Evolutionary conservation across 2,329 filamentous ascomycete genomes (phyloP).

Genomic region (Kalmusia sp.): DNA sequence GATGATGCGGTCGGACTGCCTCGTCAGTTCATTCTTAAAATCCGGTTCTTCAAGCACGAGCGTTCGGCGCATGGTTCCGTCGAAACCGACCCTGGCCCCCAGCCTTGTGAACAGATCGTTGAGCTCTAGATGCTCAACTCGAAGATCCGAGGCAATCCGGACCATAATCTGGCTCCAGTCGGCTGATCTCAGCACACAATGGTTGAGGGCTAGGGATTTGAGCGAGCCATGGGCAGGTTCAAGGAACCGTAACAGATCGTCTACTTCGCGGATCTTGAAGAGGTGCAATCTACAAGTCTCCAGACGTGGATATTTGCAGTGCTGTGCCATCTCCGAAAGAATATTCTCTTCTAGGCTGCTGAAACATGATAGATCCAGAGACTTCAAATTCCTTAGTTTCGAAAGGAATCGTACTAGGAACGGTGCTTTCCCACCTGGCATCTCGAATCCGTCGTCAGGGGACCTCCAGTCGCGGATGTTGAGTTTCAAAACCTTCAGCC

Average conservation of each 20-base stretch:
- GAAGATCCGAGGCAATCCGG: constrained; percentile 16
- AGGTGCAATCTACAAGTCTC: constrained; percentile 24
- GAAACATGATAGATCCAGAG: constrained; percentile 30
- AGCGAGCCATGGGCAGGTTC: constrained; percentile 15
- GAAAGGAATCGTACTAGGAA: constrained; percentile 38
- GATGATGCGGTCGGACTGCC: constrained; percentile 7
- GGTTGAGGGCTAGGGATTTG: constrained; percentile 16
- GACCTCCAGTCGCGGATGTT: constrained; percentile 38
- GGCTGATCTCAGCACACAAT: constrained; percentile 15
- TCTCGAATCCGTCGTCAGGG: constrained; percentile 30
- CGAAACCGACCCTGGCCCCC: constrained; percentile 15
- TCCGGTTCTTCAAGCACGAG: constrained; percentile 10
- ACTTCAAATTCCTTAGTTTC: constrained; percentile 24
- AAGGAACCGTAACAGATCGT: constrained; percentile 25
- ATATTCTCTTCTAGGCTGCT: constrained; percentile 31
- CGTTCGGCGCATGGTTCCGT: constrained; percentile 1
- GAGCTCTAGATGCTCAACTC: constrained; percentile 17
- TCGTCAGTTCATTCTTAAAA: constrained; percentile 13
- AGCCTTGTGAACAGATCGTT: constrained; percentile 16
- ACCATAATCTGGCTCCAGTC: constrained; percentile 24
- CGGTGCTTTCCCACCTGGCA: constrained; percentile 21
- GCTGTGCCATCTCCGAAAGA: constrained; percentile 29
- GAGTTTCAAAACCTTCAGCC: constrained; percentile 22
- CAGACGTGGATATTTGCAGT: constrained; percentile 24
- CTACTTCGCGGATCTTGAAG: constrained; percentile 16